phyloP scores from a whole-genome alignment of 129 eudicot species.

The Centella asiatica region DNA sequence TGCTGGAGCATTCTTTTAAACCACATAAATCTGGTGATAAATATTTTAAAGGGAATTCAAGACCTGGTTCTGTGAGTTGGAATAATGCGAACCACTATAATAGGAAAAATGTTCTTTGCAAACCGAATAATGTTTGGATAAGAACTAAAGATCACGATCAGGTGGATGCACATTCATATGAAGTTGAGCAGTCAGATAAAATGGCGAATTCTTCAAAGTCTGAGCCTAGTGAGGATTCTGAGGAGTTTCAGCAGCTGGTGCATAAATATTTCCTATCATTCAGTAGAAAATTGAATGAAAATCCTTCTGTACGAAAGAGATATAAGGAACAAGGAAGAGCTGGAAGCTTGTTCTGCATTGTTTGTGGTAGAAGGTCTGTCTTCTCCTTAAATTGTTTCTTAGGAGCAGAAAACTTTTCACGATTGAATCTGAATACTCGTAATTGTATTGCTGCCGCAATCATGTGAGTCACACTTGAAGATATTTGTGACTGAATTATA shows the following conservation, averaged over 20 bases:
- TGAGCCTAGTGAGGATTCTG: constrained; percentile 38
- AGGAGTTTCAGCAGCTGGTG: constrained; percentile 47
- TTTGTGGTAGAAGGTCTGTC: constrained; percentile 66
- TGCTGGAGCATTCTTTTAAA: constrained; percentile 22
- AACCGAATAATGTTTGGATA: constrained; percentile 28
- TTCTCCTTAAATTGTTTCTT: constrained; percentile 17
- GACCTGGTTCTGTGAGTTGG: constrained; percentile 23
- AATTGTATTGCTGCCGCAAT: constrained; percentile 10
- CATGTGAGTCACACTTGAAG: constrained; percentile 7
- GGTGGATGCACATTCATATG: constrained; percentile 25
- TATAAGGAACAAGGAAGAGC: constrained; percentile 59
- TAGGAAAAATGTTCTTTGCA: constrained; percentile 24
- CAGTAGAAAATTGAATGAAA: constrained; percentile 52
- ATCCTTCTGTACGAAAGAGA: constrained; percentile 32
- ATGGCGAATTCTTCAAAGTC: constrained; percentile 15
- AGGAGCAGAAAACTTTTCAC: constrained; percentile 18
- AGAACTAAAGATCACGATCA: constrained; percentile 33
- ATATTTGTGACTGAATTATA: background rate
- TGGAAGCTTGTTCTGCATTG: constrained; percentile 70
- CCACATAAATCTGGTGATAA: constrained; percentile 25
- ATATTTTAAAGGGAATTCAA: constrained; percentile 26
- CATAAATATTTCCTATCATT: constrained; percentile 32
- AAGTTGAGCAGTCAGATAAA: constrained; percentile 17
- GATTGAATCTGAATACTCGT: constrained; percentile 10
- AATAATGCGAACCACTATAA: constrained; percentile 17